Base-by-base conservation (phyloP, 169 alveolate species). In the Miamiensis avidus region DNA sequence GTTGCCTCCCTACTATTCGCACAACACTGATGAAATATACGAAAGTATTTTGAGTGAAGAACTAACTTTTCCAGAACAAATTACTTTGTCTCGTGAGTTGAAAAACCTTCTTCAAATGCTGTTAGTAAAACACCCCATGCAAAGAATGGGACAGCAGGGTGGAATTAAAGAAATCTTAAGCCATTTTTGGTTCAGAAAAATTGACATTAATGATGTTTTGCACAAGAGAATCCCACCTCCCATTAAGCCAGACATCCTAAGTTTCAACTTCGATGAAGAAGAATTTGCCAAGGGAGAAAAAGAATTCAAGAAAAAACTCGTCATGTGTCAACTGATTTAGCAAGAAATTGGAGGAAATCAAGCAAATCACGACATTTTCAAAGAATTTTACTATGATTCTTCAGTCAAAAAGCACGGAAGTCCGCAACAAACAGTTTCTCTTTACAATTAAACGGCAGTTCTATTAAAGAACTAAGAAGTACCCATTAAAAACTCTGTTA, bases 181-280 rank as follows among this genome's bases (percentile, higher is more conserved):
- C n/a, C 92, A 90, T 82, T 78, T 88, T 64, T 90, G 91, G 91
- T 87, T 87, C 85, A 87, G 85, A 75, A 83, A 82, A 75, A 32
- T 82, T 11, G 76, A 86, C 26, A 81, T 86, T 0, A 30, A 65
- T n/a, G 87, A 86, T 64, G 64, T 86, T 32, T n/a, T 86, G 25
- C 33, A 75, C 26, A 86, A 86, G 73, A 86, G 65, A 76, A 81
- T 86, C 25, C 83, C 81, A 15, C 90, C 90, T 0, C 90, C 90
- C 1, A 75, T 86, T 15, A 86, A 86, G 34, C 83, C 84, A 27
- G 90, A 86, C 81, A 72, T 75, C 20, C 69, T 86, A 74, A 78
- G 84, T 33, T 86, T 81, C 65, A 86, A 86, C 32, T 86, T 86
- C 81, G 90, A 86, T 65, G 87, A 86, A 75, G 34, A 75, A 74